Conservation (phyloP, 2,329 filamentous ascomycete genomes). For the Botrytis galanthina region DNA sequence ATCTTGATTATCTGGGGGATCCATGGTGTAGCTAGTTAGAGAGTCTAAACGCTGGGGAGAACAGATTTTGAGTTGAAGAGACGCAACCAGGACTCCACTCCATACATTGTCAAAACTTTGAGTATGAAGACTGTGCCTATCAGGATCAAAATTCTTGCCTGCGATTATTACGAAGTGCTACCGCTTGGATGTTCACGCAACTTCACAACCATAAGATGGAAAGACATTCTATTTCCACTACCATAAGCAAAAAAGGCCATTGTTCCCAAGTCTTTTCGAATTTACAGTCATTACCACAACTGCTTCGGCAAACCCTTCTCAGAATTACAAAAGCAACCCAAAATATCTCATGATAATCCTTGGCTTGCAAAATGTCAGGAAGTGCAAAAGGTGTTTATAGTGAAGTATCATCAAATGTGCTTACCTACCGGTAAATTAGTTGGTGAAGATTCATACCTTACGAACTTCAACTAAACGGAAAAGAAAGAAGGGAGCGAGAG, state of each 20-base stretch:
- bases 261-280: not conserved
- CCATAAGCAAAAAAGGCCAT: not conserved
- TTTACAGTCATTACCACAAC: not conserved
- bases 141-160: not conserved
- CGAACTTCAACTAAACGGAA: not conserved
- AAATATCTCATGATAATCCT: not conserved
- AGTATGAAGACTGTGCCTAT: not conserved
- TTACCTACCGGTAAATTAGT: not conserved
- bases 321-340: not conserved
- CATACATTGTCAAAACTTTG: not conserved
- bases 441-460: not conserved
- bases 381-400: too few relatives aligned
- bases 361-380: too few relatives aligned
- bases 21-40: not conserved
- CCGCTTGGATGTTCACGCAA: not conserved
- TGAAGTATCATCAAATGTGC: too few relatives aligned
- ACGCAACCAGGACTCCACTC: not conserved
- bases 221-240: not conserved
- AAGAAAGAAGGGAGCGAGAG: not conserved
- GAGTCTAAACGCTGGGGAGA: not conserved
- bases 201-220: not conserved
- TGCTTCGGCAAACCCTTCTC: not conserved
- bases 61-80: not conserved
- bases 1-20: not conserved
- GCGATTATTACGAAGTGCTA: not conserved